These are phyloP conservation scores for Wickerhamomyces hampshirensis DNA, from an alignment of 805 yeast species.

Conservation along the genomic window DNA sequence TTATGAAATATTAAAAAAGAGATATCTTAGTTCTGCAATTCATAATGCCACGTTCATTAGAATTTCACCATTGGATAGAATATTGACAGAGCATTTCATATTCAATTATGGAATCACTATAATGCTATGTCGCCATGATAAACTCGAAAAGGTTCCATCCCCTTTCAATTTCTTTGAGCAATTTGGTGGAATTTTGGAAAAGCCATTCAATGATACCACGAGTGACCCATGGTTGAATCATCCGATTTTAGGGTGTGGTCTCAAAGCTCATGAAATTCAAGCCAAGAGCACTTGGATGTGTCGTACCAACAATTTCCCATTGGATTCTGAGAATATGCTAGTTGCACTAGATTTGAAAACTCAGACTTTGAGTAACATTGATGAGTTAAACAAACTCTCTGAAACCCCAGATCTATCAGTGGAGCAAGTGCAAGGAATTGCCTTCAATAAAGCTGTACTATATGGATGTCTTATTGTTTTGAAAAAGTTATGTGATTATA, in stretches of 20 bases:
- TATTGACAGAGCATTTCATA: slow-evolving; percentile 22
- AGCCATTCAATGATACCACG: slow-evolving; percentile 7
- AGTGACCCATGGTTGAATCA: slow-evolving; percentile 20
- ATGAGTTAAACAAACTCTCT: not conserved
- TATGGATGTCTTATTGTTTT: slow-evolving; percentile 16
- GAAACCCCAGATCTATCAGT: not conserved
- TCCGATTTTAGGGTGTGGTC: slow-evolving; percentile 20
- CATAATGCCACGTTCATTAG: not conserved
- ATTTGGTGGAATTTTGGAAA: slow-evolving; percentile 11
- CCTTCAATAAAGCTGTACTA: slow-evolving; percentile 13
- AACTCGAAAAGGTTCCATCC: slow-evolving; percentile 20
- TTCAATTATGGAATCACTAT: slow-evolving; percentile 22
- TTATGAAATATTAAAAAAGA: slow-evolving; percentile 23
- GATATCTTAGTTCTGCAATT: slow-evolving; percentile 11
- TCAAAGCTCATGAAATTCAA: slow-evolving; percentile 16
- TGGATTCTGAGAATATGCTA: slow-evolving; percentile 8
- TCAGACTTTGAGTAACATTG: slow-evolving; percentile 2
- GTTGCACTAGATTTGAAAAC: slow-evolving; percentile 8
- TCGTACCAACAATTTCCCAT: slow-evolving; percentile 14
- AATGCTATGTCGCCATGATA: slow-evolving; percentile 23
- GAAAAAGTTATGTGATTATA: slow-evolving; percentile 13
- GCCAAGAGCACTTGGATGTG: slow-evolving; percentile 22
- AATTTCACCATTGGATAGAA: slow-evolving; percentile 16
- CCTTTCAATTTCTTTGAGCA: slow-evolving; percentile 24
- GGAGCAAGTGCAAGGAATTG: slow-evolving; percentile 14